Evolutionary conservation across 2,329 filamentous ascomycete species (phyloP).

Genomic region (Sordariomycetes sp.): DNA sequence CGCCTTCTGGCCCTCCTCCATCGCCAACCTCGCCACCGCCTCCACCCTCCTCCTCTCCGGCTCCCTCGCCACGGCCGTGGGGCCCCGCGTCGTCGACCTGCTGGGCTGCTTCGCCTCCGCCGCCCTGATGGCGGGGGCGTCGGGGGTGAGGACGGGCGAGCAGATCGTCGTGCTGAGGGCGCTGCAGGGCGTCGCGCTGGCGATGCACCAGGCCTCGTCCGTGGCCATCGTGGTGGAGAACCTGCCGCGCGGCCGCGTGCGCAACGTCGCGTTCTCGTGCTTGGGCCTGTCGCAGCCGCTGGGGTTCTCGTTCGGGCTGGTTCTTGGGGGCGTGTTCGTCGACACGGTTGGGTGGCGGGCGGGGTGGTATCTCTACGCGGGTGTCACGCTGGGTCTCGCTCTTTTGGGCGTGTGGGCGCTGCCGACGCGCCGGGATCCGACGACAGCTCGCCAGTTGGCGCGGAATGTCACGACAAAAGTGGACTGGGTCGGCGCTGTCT

Average conservation of each 20-base stretch:
- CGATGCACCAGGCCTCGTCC: conserved; percentile 22
- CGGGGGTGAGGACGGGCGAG: conserved; percentile 16
- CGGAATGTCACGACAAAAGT: conserved; percentile 24
- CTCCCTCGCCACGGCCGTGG: conserved; percentile 24
- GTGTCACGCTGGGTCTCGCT: conserved; percentile 22
- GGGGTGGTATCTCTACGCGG: conserved; percentile 30
- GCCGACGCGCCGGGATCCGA: conserved; percentile 13
- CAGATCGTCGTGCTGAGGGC: conserved; percentile 26
- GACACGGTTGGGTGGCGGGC: conserved; percentile 35
- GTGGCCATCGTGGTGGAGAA: conserved; percentile 21
- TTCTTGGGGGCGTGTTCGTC: conserved; percentile 35
- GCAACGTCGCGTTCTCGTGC: conserved; percentile 30
- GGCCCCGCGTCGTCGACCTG: conserved; percentile 19
- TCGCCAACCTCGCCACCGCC: conserved; percentile 21
- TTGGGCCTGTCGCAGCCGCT: conserved; percentile 33
- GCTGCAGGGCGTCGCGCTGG: conserved; percentile 24
- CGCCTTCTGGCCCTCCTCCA: conserved; percentile 27
- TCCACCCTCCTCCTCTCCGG: conserved; percentile 26
- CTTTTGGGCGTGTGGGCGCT: conserved; percentile 22
- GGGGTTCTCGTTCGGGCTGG: conserved; percentile 38
- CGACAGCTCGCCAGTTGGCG: conserved; percentile 13
- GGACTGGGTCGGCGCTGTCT: conserved; percentile 41
- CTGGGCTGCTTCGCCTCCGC: conserved; percentile 19
- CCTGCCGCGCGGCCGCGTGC: conserved; percentile 17
- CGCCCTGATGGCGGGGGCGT: conserved; percentile 19